phyloP scores from a whole-genome alignment of 768 basidiomycete species.

The Boletus pseudo-olivaceus region DNA sequence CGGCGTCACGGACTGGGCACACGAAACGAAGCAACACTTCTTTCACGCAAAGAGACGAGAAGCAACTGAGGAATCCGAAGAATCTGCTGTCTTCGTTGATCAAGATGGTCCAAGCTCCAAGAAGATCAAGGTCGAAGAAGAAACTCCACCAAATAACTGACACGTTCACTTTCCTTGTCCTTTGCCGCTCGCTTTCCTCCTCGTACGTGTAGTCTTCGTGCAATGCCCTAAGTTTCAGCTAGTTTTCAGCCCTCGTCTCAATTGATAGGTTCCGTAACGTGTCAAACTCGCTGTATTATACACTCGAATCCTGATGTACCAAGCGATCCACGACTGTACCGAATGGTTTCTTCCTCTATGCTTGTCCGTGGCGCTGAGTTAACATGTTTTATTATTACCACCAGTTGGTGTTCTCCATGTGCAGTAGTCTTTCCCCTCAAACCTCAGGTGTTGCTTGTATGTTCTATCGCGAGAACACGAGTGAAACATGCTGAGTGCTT shows the following conservation, averaged over 20 bases:
- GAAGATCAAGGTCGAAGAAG: slow-evolving; percentile 23
- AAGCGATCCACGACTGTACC: not conserved
- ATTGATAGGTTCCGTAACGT: not conserved
- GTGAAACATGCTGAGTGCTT: not conserved
- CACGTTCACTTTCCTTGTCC: not conserved
- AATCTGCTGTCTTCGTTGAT: slow-evolving; percentile 23
- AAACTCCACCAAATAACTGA: slow-evolving; percentile 1
- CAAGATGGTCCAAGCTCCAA: slow-evolving; percentile 16
- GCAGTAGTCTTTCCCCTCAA: too few species aligned
- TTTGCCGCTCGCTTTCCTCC: not conserved
- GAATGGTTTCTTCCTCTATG: not conserved
- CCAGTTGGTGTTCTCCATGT: too few species aligned
- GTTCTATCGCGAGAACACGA: not conserved
- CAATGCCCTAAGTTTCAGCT: not conserved
- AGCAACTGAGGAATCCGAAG: slow-evolving; percentile 24
- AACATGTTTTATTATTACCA: too few species aligned
- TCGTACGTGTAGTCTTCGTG: not conserved
- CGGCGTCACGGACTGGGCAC: slow-evolving; percentile 29
- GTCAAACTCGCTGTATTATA: slow-evolving; percentile 14
- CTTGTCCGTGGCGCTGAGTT: not conserved
- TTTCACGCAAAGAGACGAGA: slow-evolving; percentile 13
- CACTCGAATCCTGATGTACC: slow-evolving; percentile 7
- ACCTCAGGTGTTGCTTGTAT: not conserved
- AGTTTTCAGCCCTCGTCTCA: not conserved
- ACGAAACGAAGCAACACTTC: slow-evolving; percentile 26